Evolutionary conservation across 306 rosid species (phyloP), one percentile per base, ranked within the genome.

Genomic region (Trifolium repens): DNA sequence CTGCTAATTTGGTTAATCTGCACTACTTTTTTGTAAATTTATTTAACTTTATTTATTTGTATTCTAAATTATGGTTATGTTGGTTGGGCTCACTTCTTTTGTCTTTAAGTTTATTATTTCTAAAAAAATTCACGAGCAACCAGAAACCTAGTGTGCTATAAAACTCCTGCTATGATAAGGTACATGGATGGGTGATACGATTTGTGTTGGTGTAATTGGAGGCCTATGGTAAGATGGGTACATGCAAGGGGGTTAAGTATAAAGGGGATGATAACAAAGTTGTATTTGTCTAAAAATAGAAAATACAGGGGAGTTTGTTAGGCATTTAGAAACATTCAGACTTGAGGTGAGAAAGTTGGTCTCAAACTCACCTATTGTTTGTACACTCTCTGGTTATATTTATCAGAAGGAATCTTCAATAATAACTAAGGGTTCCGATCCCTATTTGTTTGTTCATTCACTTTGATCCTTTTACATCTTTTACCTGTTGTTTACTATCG

Each of bases 1-100:
- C 61, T 74, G 54, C 26, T 77, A 65, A 76, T 73, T 84, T 70
- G 32, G 30, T 69, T 77, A 59, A 63, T 75, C 71, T 66, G 39
- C 50, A 60, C 59, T 58, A 4, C 72, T 24, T 27, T n/a, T 69
- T 54, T 37, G 69, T 17, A 65, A 44, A 53, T 9, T 34, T 58
- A 10, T 60, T 67, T 72, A 4, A 35, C 68, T 67, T 34, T 26
- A 22, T 46, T 52, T 24, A 32, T 68, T 13, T 50, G 53, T 50
- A 22, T 80, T 77, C 62, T 68, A 73, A 69, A 54, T 68, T 37
- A 43, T 78, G 64, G 62, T 79, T 64, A 46, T 57, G 15, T 17
- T 66, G 75, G 9, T 17, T 47, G 49, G 77, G 78, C 71, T 70
- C 22, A 72, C 39, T 19, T 62, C 42, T 67, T 82, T 27, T 50